Evolutionary conservation across 2,329 filamentous ascomycete genomes (phyloP).

Genomic region (Pseudogymnoascus sp.): DNA sequence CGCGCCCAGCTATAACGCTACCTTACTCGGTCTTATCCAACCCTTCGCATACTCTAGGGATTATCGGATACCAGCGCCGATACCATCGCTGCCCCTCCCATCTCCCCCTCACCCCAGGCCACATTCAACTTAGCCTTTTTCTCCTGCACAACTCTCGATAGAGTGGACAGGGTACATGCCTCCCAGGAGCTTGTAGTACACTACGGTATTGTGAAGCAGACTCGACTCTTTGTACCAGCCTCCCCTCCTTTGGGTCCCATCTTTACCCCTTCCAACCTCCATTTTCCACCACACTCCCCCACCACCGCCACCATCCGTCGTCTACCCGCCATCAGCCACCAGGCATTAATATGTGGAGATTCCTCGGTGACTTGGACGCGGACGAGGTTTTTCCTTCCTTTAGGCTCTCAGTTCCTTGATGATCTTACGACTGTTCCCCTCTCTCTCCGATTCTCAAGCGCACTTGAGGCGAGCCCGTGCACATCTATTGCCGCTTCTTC

Average conservation of each 20-base stretch:
- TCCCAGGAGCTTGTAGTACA: neutral
- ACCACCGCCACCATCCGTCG: neutral
- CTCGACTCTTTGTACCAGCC: neutral
- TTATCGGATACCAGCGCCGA: constrained; percentile 9
- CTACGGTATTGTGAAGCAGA: constrained; percentile 6
- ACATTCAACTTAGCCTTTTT: constrained; percentile 8
- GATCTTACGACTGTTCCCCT: constrained; percentile 4
- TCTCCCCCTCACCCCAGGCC: constrained; percentile 4
- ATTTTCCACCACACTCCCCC: neutral
- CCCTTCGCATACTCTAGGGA: constrained; percentile 1
- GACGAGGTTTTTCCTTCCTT: constrained; percentile 10
- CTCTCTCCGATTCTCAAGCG: neutral
- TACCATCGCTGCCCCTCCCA: constrained; percentile 7
- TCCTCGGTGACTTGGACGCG: neutral
- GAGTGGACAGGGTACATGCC: neutral
- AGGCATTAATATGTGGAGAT: constrained; percentile 8
- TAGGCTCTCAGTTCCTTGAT: constrained; percentile 5
- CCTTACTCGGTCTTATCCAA: constrained; percentile 7
- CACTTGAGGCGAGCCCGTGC: constrained; percentile 6
- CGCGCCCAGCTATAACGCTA: neutral
- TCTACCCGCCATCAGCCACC: neutral
- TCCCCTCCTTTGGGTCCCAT: neutral
- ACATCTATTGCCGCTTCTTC: constrained; percentile 1
- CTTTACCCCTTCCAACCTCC: constrained; percentile 7
- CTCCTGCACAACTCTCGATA: constrained; percentile 5